phyloP scores from a whole-genome alignment of 768 basidiomycete genomes.

The Auriscalpium orientale region DNA sequence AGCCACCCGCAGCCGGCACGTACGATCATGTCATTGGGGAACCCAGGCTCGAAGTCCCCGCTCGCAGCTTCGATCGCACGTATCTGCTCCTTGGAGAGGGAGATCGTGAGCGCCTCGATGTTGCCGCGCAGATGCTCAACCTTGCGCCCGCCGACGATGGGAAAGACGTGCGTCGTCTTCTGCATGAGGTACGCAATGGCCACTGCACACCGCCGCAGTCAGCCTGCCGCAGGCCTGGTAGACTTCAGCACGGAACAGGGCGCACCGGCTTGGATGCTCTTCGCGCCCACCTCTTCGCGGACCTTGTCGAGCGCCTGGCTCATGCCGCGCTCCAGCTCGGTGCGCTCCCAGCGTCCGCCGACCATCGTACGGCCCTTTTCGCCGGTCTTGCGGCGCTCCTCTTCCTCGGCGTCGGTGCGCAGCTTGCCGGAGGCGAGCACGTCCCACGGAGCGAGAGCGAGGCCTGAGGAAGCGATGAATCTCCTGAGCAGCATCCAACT shows the following conservation, averaged over 20 bases:
- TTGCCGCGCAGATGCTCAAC: conserved; percentile 38
- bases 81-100: conserved; percentile 33
- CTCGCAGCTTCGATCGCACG: conserved; percentile 31
- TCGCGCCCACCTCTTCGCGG: conserved; percentile 26
- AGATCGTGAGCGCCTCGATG: conserved; percentile 37
- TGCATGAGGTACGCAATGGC: conserved; percentile 42
- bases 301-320: conserved; percentile 10
- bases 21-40: conserved; percentile 24
- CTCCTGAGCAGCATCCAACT: neutral
- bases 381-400: conserved; percentile 20
- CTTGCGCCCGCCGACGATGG: conserved; percentile 39
- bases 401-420: conserved; percentile 32
- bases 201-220: conserved; percentile 18
- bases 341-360: conserved; percentile 5
- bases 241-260: neutral
- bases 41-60: conserved; percentile 34
- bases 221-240: neutral
- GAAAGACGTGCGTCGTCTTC: conserved; percentile 39
- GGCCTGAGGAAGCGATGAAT: conserved; percentile 13
- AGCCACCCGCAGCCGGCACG: neutral
- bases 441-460: conserved; percentile 37
- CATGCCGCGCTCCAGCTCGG: conserved; percentile 9
- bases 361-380: conserved; percentile 27
- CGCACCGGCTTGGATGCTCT: conserved; percentile 18
- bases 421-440: conserved; percentile 35